Percentiles rank a stretch among this genome's conserved stretches.
Conservation (phyloP, 176 grass and related monocot genomes). For the Tillandsia fasciculata region DNA sequence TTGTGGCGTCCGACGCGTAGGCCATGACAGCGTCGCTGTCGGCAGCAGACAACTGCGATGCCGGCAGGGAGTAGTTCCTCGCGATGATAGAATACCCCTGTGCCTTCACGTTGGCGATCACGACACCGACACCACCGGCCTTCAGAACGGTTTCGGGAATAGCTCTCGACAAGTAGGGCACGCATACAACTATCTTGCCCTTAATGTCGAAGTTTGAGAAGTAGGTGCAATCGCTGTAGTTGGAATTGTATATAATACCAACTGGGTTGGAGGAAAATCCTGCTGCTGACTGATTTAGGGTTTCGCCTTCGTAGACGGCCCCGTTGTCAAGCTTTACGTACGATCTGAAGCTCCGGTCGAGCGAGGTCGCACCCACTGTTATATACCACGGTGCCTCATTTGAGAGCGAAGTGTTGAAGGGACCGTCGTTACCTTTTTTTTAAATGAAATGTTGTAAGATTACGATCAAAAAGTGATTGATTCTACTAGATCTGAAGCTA, state of each 20-base stretch:
- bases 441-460: too few species aligned
- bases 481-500: too few species aligned
- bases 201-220: constrained; percentile 18
- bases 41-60: neutral
- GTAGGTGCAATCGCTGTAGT: neutral
- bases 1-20: neutral
- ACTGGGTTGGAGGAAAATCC: constrained; percentile 4
- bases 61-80: neutral
- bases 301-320: constrained; percentile 29
- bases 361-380: constrained; percentile 57
- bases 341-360: constrained; percentile 37
- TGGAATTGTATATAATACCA: constrained; percentile 3
- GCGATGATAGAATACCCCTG: neutral
- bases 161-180: neutral
- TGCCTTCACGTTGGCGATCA: neutral
- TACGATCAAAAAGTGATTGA: too few species aligned
- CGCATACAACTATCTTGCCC: constrained; percentile 23
- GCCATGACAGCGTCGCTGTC: neutral
- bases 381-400: constrained; percentile 67
- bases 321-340: constrained; percentile 46
- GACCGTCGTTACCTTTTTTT: constrained; percentile 30
- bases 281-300: constrained; percentile 28
- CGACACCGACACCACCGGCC: constrained; percentile 17
- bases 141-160: neutral
- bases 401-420: constrained; percentile 19